These are phyloP conservation scores for Alternaria viburni DNA, from an alignment of 2,329 filamentous ascomycete genomes.

Conservation along the genomic window DNA sequence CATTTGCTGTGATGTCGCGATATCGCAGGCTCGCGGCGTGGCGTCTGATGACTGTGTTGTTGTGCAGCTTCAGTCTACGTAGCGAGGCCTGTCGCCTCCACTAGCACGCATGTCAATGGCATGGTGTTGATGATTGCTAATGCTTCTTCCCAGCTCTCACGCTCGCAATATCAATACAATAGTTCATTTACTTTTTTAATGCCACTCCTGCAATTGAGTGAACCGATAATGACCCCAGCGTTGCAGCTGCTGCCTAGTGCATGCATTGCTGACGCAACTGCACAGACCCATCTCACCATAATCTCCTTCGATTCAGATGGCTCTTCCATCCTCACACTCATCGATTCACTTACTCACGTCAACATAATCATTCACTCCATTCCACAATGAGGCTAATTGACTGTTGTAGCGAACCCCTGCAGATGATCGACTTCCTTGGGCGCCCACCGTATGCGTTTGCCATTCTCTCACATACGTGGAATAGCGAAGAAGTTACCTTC, in stretches of 20 bases:
- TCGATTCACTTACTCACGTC: too few relatives aligned
- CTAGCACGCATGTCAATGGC: accelerated
- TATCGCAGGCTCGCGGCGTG: background rate
- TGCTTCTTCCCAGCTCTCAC: background rate
- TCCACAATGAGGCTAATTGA: background rate
- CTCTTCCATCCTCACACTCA: too few relatives aligned
- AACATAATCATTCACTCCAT: too few relatives aligned
- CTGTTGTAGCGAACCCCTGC: background rate
- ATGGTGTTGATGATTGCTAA: background rate
- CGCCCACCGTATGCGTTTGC: background rate
- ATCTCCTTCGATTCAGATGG: too few relatives aligned
- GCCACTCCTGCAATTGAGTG: too few relatives aligned
- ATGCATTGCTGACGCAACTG: too few relatives aligned
- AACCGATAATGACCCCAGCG: too few relatives aligned
- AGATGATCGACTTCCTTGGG: background rate
- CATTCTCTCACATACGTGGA: background rate
- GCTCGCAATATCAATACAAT: background rate
- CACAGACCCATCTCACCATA: too few relatives aligned
- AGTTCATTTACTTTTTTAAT: too few relatives aligned
- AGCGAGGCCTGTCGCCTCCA: accelerated
- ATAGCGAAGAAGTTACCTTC: background rate
- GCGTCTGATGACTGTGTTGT: background rate
- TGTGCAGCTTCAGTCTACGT: background rate
- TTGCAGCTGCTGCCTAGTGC: too few relatives aligned
- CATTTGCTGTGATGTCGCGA: background rate